Percentiles rank a stretch among this genome's conserved stretches.
These are phyloP conservation scores for Lichina pygmaea DNA, from an alignment of 495 filamentous ascomycete genomes.

Conservation along the genomic window DNA sequence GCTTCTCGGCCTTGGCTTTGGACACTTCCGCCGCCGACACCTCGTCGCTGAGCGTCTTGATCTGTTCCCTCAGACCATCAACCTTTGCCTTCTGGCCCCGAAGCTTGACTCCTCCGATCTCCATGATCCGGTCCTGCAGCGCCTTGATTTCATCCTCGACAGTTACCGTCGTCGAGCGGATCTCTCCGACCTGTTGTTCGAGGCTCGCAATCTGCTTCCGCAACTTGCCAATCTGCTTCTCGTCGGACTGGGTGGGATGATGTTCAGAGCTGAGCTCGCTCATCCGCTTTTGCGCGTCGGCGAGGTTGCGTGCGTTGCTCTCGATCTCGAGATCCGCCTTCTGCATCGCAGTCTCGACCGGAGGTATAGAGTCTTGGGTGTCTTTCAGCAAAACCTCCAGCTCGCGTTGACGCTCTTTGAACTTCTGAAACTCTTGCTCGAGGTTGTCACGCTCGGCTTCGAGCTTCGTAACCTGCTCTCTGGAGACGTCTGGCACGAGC, in stretches of 20 bases:
- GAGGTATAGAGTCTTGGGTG: conserved; percentile 57
- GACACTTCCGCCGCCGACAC: conserved; percentile 63
- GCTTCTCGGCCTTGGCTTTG: conserved; percentile 77
- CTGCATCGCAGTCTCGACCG: conserved; percentile 69
- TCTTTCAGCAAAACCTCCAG: conserved; percentile 46
- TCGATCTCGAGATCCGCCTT: conserved; percentile 79
- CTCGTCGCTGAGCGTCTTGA: conserved; percentile 51
- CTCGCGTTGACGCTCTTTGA: conserved; percentile 54
- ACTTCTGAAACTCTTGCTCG: conserved; percentile 51
- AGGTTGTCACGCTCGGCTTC: conserved; percentile 65
- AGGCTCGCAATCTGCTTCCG: conserved; percentile 52
- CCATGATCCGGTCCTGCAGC: conserved; percentile 92
- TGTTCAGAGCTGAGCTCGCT: conserved; percentile 59
- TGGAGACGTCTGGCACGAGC: conserved; percentile 54
- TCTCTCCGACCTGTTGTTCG: conserved; percentile 50
- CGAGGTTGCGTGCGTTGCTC: conserved; percentile 57
- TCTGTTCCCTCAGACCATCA: conserved; percentile 71
- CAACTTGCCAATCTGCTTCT: conserved; percentile 33
- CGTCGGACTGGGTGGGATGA: conserved; percentile 53
- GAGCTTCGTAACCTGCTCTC: conserved; percentile 67
- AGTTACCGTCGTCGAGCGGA: conserved; percentile 54
- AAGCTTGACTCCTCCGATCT: conserved; percentile 79
- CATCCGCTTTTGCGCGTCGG: conserved; percentile 57
- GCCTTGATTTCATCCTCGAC: conserved; percentile 78
- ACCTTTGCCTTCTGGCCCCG: conserved; percentile 79